Evolutionary conservation across 2,329 filamentous ascomycete genomes (phyloP), one percentile per base, ranked within the genome.

Genomic region (Ampelomyces quisqualis): DNA sequence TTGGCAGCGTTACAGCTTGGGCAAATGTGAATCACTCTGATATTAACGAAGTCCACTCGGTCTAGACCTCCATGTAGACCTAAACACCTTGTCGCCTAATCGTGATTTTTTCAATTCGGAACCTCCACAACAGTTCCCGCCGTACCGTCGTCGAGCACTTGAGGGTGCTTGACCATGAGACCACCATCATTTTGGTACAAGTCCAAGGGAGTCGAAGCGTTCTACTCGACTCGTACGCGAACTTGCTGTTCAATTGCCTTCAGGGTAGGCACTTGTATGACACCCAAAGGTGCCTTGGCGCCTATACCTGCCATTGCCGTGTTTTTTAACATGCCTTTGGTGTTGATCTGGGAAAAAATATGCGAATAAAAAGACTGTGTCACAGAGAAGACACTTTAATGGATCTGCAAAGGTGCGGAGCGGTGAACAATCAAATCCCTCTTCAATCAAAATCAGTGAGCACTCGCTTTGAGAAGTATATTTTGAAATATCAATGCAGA

Each of bases 141-240:
- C 3, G 71, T 65, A 15, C 74, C 71, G 39, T 75, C 73, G 22
- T 80, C 79, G 7, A 78, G 67, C 5, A 77, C 64, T 46, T 73
- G 68, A 0, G 79, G 79, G 17, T 73, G 64, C 19, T 68, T 54
- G 8, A 81, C 70, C 9, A 82, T 58, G 0, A 84, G 67, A 0
- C 78, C 79, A 23, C 80, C 79, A 51, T 83, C 79, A 30, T 78
- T 77, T 43, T 79, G 75, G 62, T 84, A 81, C 5, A 84, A 67
- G 51, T 84, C 79, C 0, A 84, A 67, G 0, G 81, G 81, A 1
- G 77, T 80, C 1, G 80, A 81, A 2, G 79, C 74, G 2, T 78
- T 80, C 77, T 78, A 84, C 42, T 75, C 67, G 7, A 80, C 75
- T 18, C 70, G 73, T 27, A 84, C 64, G 11, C 75, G 70, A 22